Evolutionary conservation across 2,329 filamentous ascomycete genomes (phyloP).

Genomic region (Phialemonium atrogriseum): DNA sequence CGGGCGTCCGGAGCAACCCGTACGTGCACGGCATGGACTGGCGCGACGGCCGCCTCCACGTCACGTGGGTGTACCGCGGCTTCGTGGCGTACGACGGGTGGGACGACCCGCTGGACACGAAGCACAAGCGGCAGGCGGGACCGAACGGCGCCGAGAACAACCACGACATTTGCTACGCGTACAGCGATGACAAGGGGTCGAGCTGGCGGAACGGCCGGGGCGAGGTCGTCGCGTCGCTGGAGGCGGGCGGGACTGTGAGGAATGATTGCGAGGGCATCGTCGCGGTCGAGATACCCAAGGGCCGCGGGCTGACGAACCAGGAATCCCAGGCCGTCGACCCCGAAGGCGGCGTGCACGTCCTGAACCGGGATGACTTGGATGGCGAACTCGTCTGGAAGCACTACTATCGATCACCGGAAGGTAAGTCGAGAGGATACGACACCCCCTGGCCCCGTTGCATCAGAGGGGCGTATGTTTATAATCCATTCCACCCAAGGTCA

Average conservation of each 20-base stretch:
- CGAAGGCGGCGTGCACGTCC: slow-evolving; percentile 36
- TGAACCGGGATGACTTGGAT: slow-evolving; percentile 34
- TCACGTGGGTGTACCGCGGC: slow-evolving; percentile 41
- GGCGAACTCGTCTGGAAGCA: slow-evolving; percentile 27
- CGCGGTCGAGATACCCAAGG: slow-evolving; percentile 34
- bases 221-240: slow-evolving; percentile 23
- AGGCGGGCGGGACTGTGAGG: slow-evolving; percentile 26
- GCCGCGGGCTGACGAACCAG: slow-evolving; percentile 39
- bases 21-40: slow-evolving; percentile 41
- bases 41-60: slow-evolving; percentile 25
- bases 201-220: slow-evolving; percentile 33
- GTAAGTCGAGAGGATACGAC: too few relatives aligned
- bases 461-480: neutral
- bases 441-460: too few relatives aligned
- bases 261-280: slow-evolving; percentile 32
- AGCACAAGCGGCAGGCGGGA: slow-evolving; percentile 32
- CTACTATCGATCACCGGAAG: slow-evolving; percentile 25
- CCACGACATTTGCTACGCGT: slow-evolving; percentile 39
- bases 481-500: slow-evolving; percentile 12
- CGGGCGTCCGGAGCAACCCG: slow-evolving; percentile 37
- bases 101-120: slow-evolving; percentile 28
- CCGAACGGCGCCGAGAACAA: slow-evolving; percentile 38
- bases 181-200: slow-evolving; percentile 33
- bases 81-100: slow-evolving; percentile 36
- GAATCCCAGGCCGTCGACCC: slow-evolving; percentile 37